Conservation (phyloP, 768 basidiomycete genomes). For the Leccinum barrowsii region DNA sequence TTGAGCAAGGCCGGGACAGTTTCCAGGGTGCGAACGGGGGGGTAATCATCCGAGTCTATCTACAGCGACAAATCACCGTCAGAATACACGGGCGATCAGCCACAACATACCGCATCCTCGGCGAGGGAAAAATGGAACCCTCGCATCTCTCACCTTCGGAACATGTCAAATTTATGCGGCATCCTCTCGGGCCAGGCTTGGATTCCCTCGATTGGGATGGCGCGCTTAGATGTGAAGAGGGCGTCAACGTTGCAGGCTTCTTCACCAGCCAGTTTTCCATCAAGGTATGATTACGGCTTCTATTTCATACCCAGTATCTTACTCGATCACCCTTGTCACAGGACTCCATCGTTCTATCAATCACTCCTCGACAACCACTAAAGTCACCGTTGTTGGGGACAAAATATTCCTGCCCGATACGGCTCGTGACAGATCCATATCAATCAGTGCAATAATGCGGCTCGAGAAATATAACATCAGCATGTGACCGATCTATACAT, state of each 20-base stretch:
- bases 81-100: constrained; percentile 26
- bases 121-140: constrained; percentile 47
- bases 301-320: background rate
- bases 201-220: constrained; percentile 63
- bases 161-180: constrained; percentile 2
- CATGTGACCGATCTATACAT: background rate
- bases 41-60: constrained; percentile 42
- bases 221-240: constrained; percentile 38
- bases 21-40: constrained; percentile 7
- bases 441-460: constrained; percentile 3
- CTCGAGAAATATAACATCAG: background rate
- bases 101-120: constrained; percentile 30
- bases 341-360: constrained; percentile 55
- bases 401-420: constrained; percentile 49
- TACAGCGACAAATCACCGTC: constrained; percentile 49
- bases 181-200: constrained; percentile 24
- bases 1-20: constrained; percentile 23
- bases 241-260: constrained; percentile 46
- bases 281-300: constrained; percentile 38
- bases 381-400: constrained; percentile 34
- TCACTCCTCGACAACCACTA: constrained; percentile 41
- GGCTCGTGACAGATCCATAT: constrained; percentile 58
- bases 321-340: constrained; percentile 20
- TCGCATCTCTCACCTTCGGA: constrained; percentile 35
- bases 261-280: constrained; percentile 42